Conservation (phyloP, 1,139 yeast genomes). For the Sugiyamaella japonica region DNA sequence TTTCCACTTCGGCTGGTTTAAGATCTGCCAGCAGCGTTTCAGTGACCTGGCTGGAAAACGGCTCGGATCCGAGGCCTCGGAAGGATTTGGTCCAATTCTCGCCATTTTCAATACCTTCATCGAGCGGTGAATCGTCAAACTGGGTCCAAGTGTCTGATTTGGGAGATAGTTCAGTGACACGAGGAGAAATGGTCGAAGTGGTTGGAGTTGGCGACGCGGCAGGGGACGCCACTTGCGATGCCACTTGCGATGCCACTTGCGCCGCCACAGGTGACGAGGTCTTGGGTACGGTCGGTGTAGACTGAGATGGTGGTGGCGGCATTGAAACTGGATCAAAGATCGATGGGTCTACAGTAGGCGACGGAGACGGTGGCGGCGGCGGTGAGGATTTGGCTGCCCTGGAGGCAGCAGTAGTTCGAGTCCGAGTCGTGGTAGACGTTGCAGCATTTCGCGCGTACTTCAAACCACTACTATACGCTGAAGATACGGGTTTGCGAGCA, state of each 20-base stretch:
- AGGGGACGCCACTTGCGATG: neutral
- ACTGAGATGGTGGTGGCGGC: neutral
- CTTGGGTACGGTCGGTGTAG: neutral
- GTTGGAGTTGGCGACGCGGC: neutral
- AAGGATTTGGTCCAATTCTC: constrained; percentile 38
- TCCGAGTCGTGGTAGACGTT: neutral
- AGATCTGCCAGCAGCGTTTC: constrained; percentile 61
- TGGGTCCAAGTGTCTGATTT: constrained; percentile 10
- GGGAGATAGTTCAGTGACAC: neutral
- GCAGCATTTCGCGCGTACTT: constrained; percentile 9
- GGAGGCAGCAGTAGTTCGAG: neutral
- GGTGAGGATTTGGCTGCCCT: constrained; percentile 5
- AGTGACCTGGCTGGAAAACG: constrained; percentile 64
- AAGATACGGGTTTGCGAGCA: constrained; percentile 3
- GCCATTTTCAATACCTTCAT: constrained; percentile 21
- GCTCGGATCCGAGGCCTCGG: constrained; percentile 70
- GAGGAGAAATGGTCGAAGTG: neutral
- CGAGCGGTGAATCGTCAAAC: constrained; percentile 18
- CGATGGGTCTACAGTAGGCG: constrained; percentile 7
- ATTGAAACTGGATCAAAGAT: constrained; percentile 5
- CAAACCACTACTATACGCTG: neutral
- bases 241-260: neutral
- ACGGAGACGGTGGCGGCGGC: neutral
- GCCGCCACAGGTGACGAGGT: neutral
- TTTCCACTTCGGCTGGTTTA: constrained; percentile 73